A percentile compares a stretch with the other conserved stretches of the same genome.
These are phyloP conservation scores for Microcyclospora tardicrescens DNA, from an alignment of 2,329 filamentous ascomycete genomes.

Conservation along the genomic window DNA sequence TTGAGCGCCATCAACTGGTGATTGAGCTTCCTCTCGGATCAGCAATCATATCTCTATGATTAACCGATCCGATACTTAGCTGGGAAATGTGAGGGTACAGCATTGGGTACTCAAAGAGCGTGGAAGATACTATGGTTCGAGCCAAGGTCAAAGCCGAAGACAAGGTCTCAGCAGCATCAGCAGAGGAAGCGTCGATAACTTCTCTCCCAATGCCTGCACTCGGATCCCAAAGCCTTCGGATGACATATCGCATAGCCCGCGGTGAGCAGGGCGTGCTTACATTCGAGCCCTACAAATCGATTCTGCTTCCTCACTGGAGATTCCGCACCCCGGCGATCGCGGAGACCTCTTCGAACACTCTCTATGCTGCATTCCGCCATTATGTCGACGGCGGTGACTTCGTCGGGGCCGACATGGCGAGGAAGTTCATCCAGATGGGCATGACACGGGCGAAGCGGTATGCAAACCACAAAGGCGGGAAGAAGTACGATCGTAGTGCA, in stretches of 20 bases:
- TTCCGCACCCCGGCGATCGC: slow-evolving; percentile 45
- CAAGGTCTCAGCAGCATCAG: no score
- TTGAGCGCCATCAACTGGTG: no score
- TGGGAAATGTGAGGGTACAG: no score
- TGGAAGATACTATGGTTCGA: no score
- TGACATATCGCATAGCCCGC: slow-evolving; percentile 45
- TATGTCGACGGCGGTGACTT: slow-evolving; percentile 44
- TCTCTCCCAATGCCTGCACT: slow-evolving; percentile 17
- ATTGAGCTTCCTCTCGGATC: no score
- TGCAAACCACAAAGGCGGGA: slow-evolving; percentile 40
- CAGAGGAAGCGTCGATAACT: not conserved
- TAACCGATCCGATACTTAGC: no score
- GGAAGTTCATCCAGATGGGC: slow-evolving; percentile 54
- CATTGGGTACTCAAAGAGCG: no score
- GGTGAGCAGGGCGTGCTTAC: slow-evolving; percentile 50
- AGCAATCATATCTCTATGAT: no score
- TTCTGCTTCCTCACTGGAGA: slow-evolving; percentile 46
- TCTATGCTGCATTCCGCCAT: slow-evolving; percentile 39
- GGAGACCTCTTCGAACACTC: slow-evolving; percentile 33
- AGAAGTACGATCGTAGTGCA: slow-evolving; percentile 38
- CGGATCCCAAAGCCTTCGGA: slow-evolving; percentile 24
- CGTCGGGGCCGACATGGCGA: slow-evolving; percentile 51
- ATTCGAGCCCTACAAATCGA: slow-evolving; percentile 51
- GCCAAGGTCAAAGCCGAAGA: no score
- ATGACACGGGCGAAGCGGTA: slow-evolving; percentile 50